phyloP scores from a whole-genome alignment of 441 rosid species.

The Omphalea diandra region DNA sequence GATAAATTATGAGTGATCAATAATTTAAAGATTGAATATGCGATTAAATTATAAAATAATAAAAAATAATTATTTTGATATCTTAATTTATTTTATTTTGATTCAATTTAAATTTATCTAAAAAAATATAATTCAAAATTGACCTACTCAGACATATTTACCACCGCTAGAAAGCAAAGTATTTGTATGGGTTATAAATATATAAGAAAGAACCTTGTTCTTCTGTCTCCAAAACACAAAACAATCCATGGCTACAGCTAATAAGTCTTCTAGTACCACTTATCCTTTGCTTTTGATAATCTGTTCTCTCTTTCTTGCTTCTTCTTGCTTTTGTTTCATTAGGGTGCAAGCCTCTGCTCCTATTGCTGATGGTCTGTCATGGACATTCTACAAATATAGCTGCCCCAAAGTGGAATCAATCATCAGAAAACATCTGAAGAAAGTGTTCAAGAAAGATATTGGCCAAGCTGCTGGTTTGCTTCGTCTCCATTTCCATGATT shows the following conservation, averaged over 20 bases:
- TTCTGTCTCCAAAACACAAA: not conserved
- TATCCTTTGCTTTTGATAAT: slow-evolving; percentile 26
- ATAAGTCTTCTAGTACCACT: slow-evolving; percentile 11
- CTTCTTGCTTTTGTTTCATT: slow-evolving; percentile 19
- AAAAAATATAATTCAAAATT: too few species aligned
- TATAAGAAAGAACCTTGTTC: too few species aligned
- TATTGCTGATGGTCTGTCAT: slow-evolving; percentile 48
- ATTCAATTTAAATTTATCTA: too few species aligned
- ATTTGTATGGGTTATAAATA: too few species aligned
- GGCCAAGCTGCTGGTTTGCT: slow-evolving; percentile 77
- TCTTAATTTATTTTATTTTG: too few species aligned
- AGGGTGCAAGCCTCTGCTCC: slow-evolving; percentile 32
- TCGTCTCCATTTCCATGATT: slow-evolving; percentile 76
- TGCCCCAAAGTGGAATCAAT: slow-evolving; percentile 59
- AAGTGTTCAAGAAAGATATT: slow-evolving; percentile 52
- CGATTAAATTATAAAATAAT: too few species aligned
- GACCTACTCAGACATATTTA: too few species aligned
- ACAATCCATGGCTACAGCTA: not conserved
- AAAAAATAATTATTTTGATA: too few species aligned
- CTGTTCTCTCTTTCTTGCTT: slow-evolving; percentile 23
- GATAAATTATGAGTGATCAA: too few species aligned
- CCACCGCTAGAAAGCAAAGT: too few species aligned
- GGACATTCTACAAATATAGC: slow-evolving; percentile 44
- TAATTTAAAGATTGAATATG: too few species aligned
- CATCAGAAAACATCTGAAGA: slow-evolving; percentile 48